Evolutionary conservation across 2,329 filamentous ascomycete species (phyloP).

Genomic region (Calonectria hongkongensis): DNA sequence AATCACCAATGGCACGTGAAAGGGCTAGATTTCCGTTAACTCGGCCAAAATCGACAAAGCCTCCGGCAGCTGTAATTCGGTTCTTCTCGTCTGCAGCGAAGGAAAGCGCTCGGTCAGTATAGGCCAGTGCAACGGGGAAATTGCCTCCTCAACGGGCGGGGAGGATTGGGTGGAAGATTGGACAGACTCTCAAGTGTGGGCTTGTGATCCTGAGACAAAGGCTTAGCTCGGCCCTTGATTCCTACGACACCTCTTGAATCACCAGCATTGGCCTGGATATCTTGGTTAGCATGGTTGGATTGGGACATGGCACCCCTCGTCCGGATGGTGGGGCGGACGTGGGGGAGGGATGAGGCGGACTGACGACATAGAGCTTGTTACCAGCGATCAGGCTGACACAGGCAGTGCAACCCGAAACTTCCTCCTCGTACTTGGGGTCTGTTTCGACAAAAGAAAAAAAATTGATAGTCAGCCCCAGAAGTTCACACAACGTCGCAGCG

Average conservation of each 20-base stretch:
- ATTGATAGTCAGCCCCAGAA: conserved; percentile 42
- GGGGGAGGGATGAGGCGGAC: conserved; percentile 63
- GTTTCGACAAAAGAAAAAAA: conserved; percentile 45
- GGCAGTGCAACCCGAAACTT: conserved; percentile 98
- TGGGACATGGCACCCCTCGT: conserved; percentile 42
- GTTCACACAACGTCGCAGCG: conserved; percentile 15
- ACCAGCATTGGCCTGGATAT: conserved; percentile 90
- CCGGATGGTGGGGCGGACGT: conserved; percentile 42
- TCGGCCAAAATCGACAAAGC: conserved; percentile 98
- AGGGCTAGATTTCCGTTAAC: conserved; percentile 98
- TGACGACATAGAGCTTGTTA: conserved; percentile 95
- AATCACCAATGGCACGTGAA: conserved; percentile 97
- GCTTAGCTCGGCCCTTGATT: conserved; percentile 97
- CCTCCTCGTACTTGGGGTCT: conserved; percentile 98
- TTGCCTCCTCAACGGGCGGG: conserved; percentile 4
- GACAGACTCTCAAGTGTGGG: conserved; percentile 95
- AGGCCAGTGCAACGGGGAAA: conserved; percentile 27
- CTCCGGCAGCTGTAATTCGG: conserved; percentile 94
- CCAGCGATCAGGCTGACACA: conserved; percentile 92
- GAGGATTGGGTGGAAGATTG: conserved; percentile 19
- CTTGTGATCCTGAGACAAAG: conserved; percentile 99
- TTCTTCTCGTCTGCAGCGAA: conserved; percentile 87
- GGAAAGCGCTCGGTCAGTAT: conserved; percentile 42
- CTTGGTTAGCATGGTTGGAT: conserved; percentile 44
- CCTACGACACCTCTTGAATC: conserved; percentile 96